A percentile compares a stretch with the other conserved stretches of the same genome.
Evolutionary conservation across 2,329 filamentous ascomycete genomes (phyloP).

Genomic region (Cercospora sp.): DNA sequence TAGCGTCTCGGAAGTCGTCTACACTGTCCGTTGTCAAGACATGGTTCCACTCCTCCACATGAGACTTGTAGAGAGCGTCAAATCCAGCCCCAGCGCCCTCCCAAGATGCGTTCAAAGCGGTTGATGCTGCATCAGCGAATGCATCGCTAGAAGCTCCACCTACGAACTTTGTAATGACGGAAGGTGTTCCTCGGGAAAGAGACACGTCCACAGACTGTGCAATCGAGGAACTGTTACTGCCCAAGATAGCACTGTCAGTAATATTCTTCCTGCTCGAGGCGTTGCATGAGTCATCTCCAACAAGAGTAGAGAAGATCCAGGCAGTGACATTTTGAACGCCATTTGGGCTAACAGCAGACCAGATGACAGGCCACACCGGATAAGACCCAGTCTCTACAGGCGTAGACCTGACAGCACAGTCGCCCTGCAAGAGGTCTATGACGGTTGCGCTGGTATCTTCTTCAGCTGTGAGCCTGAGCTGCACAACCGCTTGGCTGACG

Average conservation of each 20-base stretch:
- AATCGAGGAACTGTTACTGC: slow-evolving; percentile 62
- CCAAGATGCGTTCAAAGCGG: slow-evolving; percentile 58
- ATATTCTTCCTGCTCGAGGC: slow-evolving; percentile 47
- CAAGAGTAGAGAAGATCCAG: slow-evolving; percentile 56
- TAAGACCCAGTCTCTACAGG: slow-evolving; percentile 59
- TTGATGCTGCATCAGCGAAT: slow-evolving; percentile 57
- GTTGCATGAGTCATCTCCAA: slow-evolving; percentile 43
- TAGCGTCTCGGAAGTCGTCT: slow-evolving; percentile 60
- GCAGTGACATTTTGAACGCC: slow-evolving; percentile 64
- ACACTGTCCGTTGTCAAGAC: slow-evolving; percentile 63
- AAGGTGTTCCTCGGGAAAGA: slow-evolving; percentile 54
- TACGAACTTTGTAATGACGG: slow-evolving; percentile 65
- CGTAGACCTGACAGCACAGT: slow-evolving; percentile 64
- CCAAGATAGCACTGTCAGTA: slow-evolving; percentile 51
- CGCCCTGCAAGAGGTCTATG: slow-evolving; percentile 67
- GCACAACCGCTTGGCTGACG: slow-evolving; percentile 62
- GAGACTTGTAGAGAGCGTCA: slow-evolving; percentile 54
- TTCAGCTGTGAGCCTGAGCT: slow-evolving; percentile 59
- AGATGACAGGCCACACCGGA: slow-evolving; percentile 56
- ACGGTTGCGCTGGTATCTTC: slow-evolving; percentile 57
- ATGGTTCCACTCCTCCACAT: slow-evolving; percentile 62
- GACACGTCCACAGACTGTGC: slow-evolving; percentile 60
- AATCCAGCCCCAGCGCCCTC: slow-evolving; percentile 57
- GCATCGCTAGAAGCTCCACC: slow-evolving; percentile 69
- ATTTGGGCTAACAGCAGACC: slow-evolving; percentile 63